These are phyloP conservation scores for Atkinsonella hypoxylon DNA, from an alignment of 2,329 filamentous ascomycete species.

Conservation along the genomic window DNA sequence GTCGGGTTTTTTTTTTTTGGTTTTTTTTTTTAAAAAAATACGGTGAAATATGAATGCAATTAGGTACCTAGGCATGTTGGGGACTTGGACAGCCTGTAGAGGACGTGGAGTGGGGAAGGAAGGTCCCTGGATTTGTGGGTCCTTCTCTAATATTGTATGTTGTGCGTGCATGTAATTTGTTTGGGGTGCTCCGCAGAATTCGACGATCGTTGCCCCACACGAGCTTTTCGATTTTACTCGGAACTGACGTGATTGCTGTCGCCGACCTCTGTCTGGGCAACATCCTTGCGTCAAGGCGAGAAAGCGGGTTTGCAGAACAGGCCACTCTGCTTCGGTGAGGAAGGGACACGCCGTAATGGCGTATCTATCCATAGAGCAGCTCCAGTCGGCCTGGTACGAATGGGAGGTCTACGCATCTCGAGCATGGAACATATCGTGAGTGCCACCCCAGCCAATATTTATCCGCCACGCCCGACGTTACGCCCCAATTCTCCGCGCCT, in stretches of 20 bases:
- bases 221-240: neutral
- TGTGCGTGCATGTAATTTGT: too few relatives aligned
- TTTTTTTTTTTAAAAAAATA: too few relatives aligned
- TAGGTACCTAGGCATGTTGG: too few relatives aligned
- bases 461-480: too few relatives aligned
- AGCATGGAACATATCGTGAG: slow-evolving; percentile 8
- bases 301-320: neutral
- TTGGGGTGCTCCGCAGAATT: too few relatives aligned
- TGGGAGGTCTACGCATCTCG: slow-evolving; percentile 2
- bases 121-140: neutral
- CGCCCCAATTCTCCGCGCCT: too few relatives aligned
- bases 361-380: neutral
- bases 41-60: too few relatives aligned
- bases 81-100: too few relatives aligned
- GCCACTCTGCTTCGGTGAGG: neutral
- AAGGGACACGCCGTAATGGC: neutral
- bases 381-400: slow-evolving; percentile 5
- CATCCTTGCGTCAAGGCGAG: neutral
- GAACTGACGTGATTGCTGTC: neutral
- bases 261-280: neutral
- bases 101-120: neutral
- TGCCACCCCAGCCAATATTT: too few relatives aligned
- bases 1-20: too few relatives aligned
- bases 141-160: too few relatives aligned
- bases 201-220: neutral